Percentiles rank a stretch among this genome's conserved stretches.
phyloP scores from a whole-genome alignment of 2,329 filamentous ascomycete species.

The Fusarium sp. region DNA sequence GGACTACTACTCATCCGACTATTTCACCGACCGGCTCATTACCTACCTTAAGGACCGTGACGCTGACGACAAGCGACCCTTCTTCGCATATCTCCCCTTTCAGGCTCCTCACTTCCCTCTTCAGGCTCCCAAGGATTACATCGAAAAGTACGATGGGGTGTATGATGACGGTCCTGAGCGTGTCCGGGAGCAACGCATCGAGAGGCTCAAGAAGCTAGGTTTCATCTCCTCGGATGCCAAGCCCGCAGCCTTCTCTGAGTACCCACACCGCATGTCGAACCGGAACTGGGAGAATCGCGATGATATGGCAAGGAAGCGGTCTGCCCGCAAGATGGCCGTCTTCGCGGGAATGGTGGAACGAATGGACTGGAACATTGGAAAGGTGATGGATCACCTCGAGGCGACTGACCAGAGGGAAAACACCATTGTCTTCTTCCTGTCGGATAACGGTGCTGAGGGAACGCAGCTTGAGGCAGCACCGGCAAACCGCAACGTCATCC shows the following conservation, averaged over 20 bases:
- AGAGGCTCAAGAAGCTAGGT: not conserved
- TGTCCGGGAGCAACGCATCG: not conserved
- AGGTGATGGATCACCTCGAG: slow-evolving; percentile 62
- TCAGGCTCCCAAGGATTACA: not conserved
- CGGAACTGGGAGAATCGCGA: slow-evolving; percentile 34
- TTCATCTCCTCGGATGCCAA: not conserved
- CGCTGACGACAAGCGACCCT: slow-evolving; percentile 52
- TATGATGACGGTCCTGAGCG: not conserved
- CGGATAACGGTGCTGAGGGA: slow-evolving; percentile 67
- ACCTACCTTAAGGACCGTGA: not conserved
- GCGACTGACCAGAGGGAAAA: slow-evolving; percentile 63
- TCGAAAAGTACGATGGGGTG: not conserved
- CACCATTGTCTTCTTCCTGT: slow-evolving; percentile 67
- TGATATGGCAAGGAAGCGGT: slow-evolving; percentile 13
- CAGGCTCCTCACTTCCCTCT: slow-evolving; percentile 67
- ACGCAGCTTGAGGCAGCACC: slow-evolving; percentile 70
- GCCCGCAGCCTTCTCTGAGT: not conserved
- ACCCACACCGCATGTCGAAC: not conserved
- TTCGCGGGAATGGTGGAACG: slow-evolving; percentile 69
- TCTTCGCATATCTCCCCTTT: slow-evolving; percentile 65
- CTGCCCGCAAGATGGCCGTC: slow-evolving; percentile 54
- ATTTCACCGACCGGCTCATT: slow-evolving; percentile 48
- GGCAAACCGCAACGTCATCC: not conserved
- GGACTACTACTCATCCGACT: slow-evolving; percentile 59
- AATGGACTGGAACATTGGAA: slow-evolving; percentile 66